Percentiles rank a stretch among this genome's conserved stretches.
Evolutionary conservation across 1,284 basidiomycete species (phyloP).

Genomic region (Cutaneotrichosporon curvatum): DNA sequence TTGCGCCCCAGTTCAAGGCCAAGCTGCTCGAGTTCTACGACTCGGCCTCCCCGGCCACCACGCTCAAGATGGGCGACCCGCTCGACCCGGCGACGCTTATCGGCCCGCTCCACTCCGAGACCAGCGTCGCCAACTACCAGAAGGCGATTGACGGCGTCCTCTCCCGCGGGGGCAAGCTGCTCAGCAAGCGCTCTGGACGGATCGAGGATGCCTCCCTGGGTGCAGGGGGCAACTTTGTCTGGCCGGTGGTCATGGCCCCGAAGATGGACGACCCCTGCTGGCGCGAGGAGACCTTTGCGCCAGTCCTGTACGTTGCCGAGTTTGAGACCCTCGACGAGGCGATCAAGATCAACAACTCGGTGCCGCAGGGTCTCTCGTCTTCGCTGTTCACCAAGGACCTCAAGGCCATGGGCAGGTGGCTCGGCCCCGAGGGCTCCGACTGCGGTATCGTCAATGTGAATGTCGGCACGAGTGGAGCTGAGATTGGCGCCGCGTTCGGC

Average conservation of each 20-base stretch:
- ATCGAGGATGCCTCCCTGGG: constrained; percentile 44
- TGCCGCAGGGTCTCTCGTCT: constrained; percentile 79
- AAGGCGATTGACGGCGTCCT: constrained; percentile 60
- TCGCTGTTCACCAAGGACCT: constrained; percentile 84
- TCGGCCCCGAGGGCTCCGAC: constrained; percentile 79
- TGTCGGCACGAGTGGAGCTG: constrained; percentile 86
- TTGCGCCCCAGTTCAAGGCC: constrained; percentile 68
- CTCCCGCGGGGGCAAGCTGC: constrained; percentile 63
- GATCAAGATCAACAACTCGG: constrained; percentile 84
- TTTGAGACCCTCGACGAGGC: constrained; percentile 87
- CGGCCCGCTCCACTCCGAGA: constrained; percentile 72
- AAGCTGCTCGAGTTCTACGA: constrained; percentile 59
- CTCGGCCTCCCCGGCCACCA: constrained; percentile 51
- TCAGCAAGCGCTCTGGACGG: constrained; percentile 31
- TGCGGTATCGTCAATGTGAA: constrained; percentile 85
- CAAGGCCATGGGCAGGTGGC: constrained; percentile 76
- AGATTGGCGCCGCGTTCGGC: constrained; percentile 85
- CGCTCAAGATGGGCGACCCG: constrained; percentile 70
- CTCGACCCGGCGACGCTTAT: constrained; percentile 65
- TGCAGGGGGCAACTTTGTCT: constrained; percentile 71
- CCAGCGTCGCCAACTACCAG: constrained; percentile 62
- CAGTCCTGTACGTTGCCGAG: constrained; percentile 69
- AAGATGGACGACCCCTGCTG: constrained; percentile 39
- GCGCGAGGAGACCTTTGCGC: constrained; percentile 42
- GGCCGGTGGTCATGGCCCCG: constrained; percentile 66